These are phyloP conservation scores for Pseudogymnoascus pannorum DNA, from an alignment of 2,329 filamentous ascomycete genomes.

Conservation along the genomic window DNA sequence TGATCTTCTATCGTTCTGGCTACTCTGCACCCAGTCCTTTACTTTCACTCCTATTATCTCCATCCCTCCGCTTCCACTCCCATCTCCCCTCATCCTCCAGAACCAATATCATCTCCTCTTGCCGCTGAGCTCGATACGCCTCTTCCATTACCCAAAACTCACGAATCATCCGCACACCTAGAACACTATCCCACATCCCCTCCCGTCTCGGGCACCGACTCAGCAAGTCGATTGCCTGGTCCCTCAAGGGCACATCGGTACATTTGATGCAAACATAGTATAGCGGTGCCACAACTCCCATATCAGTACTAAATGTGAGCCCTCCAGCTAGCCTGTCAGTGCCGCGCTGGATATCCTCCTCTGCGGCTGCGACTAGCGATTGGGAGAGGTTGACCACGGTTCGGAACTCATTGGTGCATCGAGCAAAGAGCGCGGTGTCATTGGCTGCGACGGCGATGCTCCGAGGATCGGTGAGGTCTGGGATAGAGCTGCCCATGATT, in stretches of 20 bases:
- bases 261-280: conserved; percentile 24
- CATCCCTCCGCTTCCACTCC: conserved; percentile 21
- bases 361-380: conserved; percentile 22
- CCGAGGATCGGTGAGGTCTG: neutral
- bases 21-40: neutral
- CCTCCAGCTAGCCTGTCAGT: conserved; percentile 12
- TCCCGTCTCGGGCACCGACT: conserved; percentile 22
- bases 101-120: conserved; percentile 17
- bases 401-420: conserved; percentile 16
- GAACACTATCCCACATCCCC: conserved; percentile 27
- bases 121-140: conserved; percentile 11
- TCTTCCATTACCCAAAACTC: conserved; percentile 23
- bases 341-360: conserved; percentile 20
- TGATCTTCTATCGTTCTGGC: neutral
- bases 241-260: conserved; percentile 11
- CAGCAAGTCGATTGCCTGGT: conserved; percentile 21
- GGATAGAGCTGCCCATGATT: conserved; percentile 18
- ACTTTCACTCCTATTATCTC: neutral
- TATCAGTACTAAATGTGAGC: conserved; percentile 24
- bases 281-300: conserved; percentile 25
- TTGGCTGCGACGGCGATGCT: neutral
- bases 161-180: conserved; percentile 17
- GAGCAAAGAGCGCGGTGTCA: neutral
- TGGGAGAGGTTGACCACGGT: conserved; percentile 20
- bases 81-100: conserved; percentile 20